phyloP scores from a whole-genome alignment of 306 rosid species.

The Quercus glauca region DNA sequence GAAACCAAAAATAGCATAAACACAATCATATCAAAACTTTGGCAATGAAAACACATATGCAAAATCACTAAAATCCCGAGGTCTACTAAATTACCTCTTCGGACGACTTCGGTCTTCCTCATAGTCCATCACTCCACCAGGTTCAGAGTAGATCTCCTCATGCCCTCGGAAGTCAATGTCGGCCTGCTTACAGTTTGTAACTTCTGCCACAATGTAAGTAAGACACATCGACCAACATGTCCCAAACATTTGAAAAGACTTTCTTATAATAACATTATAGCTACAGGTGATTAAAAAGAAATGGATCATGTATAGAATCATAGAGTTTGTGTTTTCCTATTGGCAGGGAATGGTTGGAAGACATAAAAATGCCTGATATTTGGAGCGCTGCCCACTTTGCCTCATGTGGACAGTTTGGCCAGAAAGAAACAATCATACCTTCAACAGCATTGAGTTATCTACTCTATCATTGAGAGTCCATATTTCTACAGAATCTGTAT shows the following conservation, averaged over 20 bases:
- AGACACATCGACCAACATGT: conserved; percentile 91
- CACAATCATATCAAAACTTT: conserved; percentile 10
- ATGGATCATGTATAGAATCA: conserved; percentile 8
- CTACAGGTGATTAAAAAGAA: conserved; percentile 16
- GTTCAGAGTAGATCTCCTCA: conserved; percentile 97
- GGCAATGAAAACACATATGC: background rate
- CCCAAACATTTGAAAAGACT: conserved; percentile 36
- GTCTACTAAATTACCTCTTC: conserved; percentile 61
- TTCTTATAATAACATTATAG: conserved; percentile 7
- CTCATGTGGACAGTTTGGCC: too few relatives aligned
- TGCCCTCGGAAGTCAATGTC: conserved; percentile 93
- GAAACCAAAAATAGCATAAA: background rate
- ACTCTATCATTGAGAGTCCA: too few relatives aligned
- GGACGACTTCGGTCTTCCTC: conserved; percentile 98
- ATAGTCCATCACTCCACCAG: conserved; percentile 99
- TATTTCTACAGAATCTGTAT: too few relatives aligned
- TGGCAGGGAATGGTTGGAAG: too few relatives aligned
- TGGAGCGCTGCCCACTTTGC: too few relatives aligned
- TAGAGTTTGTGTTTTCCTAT: background rate
- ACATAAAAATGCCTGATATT: too few relatives aligned
- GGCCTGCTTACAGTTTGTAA: conserved; percentile 97
- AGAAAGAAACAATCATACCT: too few relatives aligned
- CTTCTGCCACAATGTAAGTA: conserved; percentile 99
- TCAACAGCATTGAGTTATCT: too few relatives aligned
- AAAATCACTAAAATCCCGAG: background rate